phyloP scores from a whole-genome alignment of 495 filamentous ascomycete genomes.

The Cercophora newfieldiana region DNA sequence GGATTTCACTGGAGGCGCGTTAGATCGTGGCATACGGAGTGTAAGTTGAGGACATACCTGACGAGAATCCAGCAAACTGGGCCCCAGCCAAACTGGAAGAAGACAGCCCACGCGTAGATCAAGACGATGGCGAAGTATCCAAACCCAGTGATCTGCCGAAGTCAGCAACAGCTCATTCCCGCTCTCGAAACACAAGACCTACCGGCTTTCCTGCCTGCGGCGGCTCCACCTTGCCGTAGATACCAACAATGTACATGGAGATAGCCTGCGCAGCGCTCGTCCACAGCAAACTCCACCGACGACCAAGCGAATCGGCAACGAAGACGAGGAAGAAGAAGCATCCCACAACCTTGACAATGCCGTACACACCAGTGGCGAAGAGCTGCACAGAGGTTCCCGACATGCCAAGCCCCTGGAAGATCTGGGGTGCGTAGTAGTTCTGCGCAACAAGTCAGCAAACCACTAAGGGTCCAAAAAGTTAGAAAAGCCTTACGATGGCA shows the following conservation, averaged over 20 bases:
- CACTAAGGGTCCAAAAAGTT: neutral
- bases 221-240: constrained; percentile 68
- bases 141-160: constrained; percentile 49
- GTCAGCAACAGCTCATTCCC: neutral
- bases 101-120: constrained; percentile 68
- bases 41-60: constrained; percentile 29
- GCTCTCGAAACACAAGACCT: constrained; percentile 21
- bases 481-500: constrained; percentile 32
- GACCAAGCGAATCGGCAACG: constrained; percentile 69
- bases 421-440: constrained; percentile 73
- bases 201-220: constrained; percentile 37
- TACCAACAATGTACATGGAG: constrained; percentile 70
- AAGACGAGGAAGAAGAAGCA: constrained; percentile 66
- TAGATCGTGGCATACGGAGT: too few relatives aligned
- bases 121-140: constrained; percentile 67
- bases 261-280: constrained; percentile 67
- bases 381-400: constrained; percentile 49
- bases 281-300: constrained; percentile 67
- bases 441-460: neutral
- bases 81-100: constrained; percentile 75
- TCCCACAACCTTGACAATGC: constrained; percentile 57
- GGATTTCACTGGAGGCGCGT: constrained; percentile 53
- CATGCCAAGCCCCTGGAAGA: constrained; percentile 65
- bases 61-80: constrained; percentile 74
- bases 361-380: constrained; percentile 66